Percentiles rank a stretch among this genome's conserved stretches.
phyloP scores from a whole-genome alignment of 805 yeast species.

The Pichia rugopelliculosa region DNA sequence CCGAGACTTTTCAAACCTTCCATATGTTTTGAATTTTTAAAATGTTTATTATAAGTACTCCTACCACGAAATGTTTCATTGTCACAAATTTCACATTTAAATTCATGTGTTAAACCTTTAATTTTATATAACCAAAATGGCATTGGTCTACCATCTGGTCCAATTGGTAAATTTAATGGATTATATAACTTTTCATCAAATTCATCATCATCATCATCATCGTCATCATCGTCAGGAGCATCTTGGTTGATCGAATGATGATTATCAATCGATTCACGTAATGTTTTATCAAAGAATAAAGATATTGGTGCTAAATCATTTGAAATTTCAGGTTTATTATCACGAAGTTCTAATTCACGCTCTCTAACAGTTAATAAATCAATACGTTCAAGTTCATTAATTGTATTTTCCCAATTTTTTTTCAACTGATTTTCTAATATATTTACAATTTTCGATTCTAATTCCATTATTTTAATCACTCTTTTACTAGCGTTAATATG shows the following conservation, averaged over 20 bases:
- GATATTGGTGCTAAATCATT: slow-evolving; percentile 15
- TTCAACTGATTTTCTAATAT: slow-evolving; percentile 21
- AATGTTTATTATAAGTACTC: slow-evolving; percentile 64
- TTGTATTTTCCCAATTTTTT: slow-evolving; percentile 42
- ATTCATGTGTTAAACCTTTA: slow-evolving; percentile 72
- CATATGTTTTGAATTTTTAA: slow-evolving; percentile 59
- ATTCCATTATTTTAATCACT: not conserved
- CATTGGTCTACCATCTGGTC: slow-evolving; percentile 85
- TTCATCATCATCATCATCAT: slow-evolving; percentile 19
- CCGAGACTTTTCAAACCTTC: slow-evolving; percentile 75
- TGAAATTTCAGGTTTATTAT: slow-evolving; percentile 13
- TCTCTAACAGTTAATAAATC: slow-evolving; percentile 67
- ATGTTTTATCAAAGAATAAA: slow-evolving; percentile 13
- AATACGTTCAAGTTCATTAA: slow-evolving; percentile 55
- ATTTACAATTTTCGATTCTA: not conserved
- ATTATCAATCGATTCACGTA: not conserved
- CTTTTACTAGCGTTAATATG: slow-evolving; percentile 46
- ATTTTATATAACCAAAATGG: slow-evolving; percentile 91
- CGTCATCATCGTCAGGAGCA: slow-evolving; percentile 16
- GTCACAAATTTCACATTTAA: slow-evolving; percentile 83
- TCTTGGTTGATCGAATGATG: too few relatives aligned
- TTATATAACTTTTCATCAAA: slow-evolving; percentile 30
- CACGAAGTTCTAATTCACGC: slow-evolving; percentile 46
- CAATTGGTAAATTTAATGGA: slow-evolving; percentile 64
- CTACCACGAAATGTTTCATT: slow-evolving; percentile 68